Base-by-base conservation (phyloP, 495 filamentous ascomycete species). In the Aspergillus ostianus region DNA sequence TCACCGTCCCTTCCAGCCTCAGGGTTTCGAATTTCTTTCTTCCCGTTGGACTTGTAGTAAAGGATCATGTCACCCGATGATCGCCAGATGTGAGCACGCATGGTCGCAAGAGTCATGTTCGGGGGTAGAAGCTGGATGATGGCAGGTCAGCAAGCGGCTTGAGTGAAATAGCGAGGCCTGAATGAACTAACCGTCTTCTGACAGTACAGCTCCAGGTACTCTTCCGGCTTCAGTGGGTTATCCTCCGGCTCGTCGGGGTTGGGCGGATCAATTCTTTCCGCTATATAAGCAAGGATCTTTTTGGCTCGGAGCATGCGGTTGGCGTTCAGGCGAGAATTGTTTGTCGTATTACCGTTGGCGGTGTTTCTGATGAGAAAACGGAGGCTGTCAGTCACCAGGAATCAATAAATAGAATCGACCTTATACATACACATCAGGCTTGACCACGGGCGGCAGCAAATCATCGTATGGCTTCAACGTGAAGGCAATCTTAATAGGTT, bases 221-320 rank as follows among this genome's bases (percentile, higher is more conserved):
- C 91, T 70, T 98, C 94, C 2, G 92, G 90, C 65, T 85, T 89
- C 72, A 93, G 69, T 18, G 80, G 78, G 29, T 86, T 77, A 10
- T 81, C 78, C 54, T 85, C 84, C 2, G 77, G 76, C 32, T 84
- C 75, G 49, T 82, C 72, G 2, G 77, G 70, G 53, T 77, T 69
- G 6, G 71, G 70, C 1, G 87, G 82, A 68, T 97, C 93, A 55
- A 98, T 93, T 52, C 91, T 82, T 70, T 98, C 94, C 2, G 92
- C 89, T 7, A 98, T 87, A 65, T 98, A 98, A 1, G 85, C 86
- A 41, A 96, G 73, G n/a, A 98, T 91, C 79, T 98, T 98, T 77
- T 91, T 93, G 4, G 93, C 90, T 48, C 94, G 84, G 29, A 98
- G 82, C 95, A 98, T 98, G 29, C 94, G 82, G 67, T 98, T 98